Conservation (phyloP, 345 rosid genomes). For the Arabidopsis suecica region DNA sequence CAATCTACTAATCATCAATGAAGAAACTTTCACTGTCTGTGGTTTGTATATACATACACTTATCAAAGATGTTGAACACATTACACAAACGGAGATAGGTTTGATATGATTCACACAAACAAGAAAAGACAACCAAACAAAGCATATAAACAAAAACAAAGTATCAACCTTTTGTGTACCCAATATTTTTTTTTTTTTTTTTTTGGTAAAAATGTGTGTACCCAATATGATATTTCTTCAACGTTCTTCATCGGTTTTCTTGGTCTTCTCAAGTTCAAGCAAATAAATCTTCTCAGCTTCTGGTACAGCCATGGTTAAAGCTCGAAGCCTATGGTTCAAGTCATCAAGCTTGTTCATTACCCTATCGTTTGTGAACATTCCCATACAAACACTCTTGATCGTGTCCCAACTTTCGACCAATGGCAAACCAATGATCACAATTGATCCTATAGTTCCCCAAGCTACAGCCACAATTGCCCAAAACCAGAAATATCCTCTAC, state of each 20-base stretch:
- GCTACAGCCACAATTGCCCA: conserved; percentile 86
- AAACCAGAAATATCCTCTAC: conserved; percentile 80
- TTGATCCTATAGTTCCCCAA: conserved; percentile 88
- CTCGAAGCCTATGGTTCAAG: conserved; percentile 55
- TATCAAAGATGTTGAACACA: background rate
- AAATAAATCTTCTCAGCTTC: conserved; percentile 72
- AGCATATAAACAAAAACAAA: conserved; percentile 18
- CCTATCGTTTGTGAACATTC: conserved; percentile 80
- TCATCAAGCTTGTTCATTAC: conserved; percentile 71
- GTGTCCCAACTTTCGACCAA: conserved; percentile 82
- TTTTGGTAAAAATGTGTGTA: too few relatives aligned
- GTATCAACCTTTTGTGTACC: background rate
- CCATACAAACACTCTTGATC: conserved; percentile 58
- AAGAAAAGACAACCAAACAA: conserved; percentile 16
- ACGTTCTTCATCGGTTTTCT: conserved; percentile 41
- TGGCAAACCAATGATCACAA: conserved; percentile 69
- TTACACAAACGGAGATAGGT: background rate
- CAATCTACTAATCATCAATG: too few relatives aligned
- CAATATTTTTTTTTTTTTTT: too few relatives aligned
- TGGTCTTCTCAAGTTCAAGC: conserved; percentile 61
- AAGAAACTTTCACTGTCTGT: too few relatives aligned
- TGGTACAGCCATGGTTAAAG: conserved; percentile 63
- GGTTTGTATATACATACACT: background rate
- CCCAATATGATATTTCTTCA: conserved; percentile 14
- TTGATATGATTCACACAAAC: conserved; percentile 16